A percentile compares a stretch with the other conserved stretches of the same genome.
phyloP scores from a whole-genome alignment of 345 rosid genomes.

The Euphorbia lathyris region DNA sequence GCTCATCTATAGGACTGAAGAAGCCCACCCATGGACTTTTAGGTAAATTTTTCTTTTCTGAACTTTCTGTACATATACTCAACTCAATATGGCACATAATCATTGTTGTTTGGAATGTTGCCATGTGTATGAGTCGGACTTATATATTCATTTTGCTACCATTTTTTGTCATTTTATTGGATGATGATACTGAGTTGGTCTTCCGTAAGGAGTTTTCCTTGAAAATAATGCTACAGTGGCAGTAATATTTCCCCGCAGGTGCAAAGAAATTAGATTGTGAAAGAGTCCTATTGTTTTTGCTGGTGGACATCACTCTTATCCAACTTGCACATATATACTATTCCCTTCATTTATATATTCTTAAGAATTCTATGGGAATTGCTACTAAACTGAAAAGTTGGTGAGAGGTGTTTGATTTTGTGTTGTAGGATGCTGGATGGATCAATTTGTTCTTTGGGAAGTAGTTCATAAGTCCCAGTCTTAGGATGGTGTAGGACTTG shows the following conservation, averaged over 20 bases:
- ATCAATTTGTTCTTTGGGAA: background rate
- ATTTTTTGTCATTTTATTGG: background rate
- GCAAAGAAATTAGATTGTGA: background rate
- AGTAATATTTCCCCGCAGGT: background rate
- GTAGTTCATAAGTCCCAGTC: background rate
- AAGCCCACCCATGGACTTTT: constrained; percentile 37
- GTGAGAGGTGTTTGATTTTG: background rate
- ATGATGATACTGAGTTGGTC: background rate
- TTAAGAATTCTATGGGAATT: background rate
- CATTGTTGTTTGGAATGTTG: constrained; percentile 6
- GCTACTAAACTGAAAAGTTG: background rate
- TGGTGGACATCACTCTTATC: background rate
- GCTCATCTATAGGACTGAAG: constrained; percentile 29
- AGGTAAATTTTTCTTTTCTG: constrained; percentile 38
- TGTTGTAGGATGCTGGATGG: background rate
- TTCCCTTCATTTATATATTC: background rate
- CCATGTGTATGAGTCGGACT: background rate
- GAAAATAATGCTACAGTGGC: background rate
- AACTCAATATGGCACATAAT: constrained; percentile 4
- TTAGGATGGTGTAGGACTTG: background rate
- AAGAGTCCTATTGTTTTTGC: background rate
- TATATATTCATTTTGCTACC: no score
- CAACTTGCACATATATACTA: background rate
- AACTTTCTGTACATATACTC: constrained; percentile 12
- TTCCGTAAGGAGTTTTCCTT: background rate